Percentiles rank a stretch among this genome's conserved stretches.
Conservation (phyloP, 441 rosid genomes). For the Flueggea neowawraea region DNA sequence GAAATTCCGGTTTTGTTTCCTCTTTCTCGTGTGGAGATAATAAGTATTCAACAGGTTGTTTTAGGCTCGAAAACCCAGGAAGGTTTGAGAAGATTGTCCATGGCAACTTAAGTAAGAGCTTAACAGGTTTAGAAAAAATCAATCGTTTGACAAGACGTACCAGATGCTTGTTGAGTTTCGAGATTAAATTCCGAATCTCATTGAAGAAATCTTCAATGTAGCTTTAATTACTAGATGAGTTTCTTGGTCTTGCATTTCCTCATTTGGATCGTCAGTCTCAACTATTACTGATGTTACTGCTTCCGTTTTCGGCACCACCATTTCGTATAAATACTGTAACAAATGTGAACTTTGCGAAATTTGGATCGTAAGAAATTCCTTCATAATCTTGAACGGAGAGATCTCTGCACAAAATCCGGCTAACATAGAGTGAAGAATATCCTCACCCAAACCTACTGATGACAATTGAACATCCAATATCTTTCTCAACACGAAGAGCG, state of each 20-base stretch:
- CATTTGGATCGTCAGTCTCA: background rate
- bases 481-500: too few species aligned
- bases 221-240: background rate
- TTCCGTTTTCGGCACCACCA: too few species aligned
- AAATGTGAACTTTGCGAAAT: conserved; percentile 40
- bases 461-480: background rate
- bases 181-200: conserved; percentile 14
- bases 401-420: conserved; percentile 46
- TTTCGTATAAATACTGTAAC: background rate
- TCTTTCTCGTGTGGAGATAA: conserved; percentile 29
- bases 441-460: conserved; percentile 37
- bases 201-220: conserved; percentile 12
- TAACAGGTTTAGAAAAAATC: conserved; percentile 28
- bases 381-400: conserved; percentile 44
- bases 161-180: conserved; percentile 11
- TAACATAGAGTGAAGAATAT: conserved; percentile 33
- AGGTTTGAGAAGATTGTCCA: conserved; percentile 53
- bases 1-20: conserved; percentile 22
- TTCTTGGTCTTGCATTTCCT: background rate
- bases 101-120: conserved; percentile 41
- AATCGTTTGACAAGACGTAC: conserved; percentile 21
- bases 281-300: too few species aligned
- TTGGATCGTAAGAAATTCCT: conserved; percentile 10
- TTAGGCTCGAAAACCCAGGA: conserved; percentile 34
- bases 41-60: conserved; percentile 4